Evolutionary conservation across 805 yeast species (phyloP).

Genomic region (Ogataea neopini): DNA sequence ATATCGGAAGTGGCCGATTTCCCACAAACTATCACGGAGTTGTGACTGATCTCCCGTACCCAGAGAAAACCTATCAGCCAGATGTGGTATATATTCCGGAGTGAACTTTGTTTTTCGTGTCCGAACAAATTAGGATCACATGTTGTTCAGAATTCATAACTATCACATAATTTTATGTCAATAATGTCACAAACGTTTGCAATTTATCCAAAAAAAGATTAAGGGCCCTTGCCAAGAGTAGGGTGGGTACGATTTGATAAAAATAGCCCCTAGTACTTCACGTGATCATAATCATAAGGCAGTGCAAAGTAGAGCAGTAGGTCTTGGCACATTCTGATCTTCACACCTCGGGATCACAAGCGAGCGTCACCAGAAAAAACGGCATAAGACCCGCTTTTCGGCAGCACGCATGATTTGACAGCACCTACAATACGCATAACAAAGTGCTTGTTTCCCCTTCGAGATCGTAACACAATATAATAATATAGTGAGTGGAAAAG

Average conservation of each 20-base stretch:
- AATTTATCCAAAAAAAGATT: neutral
- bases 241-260: too few relatives aligned
- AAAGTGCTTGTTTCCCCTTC: neutral
- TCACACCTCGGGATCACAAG: neutral
- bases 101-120: neutral
- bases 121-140: neutral
- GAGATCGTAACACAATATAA: too few relatives aligned
- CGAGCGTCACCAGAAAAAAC: neutral
- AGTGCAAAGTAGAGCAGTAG: neutral
- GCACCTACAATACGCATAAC: neutral
- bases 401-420: neutral
- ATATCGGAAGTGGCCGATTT: conserved; percentile 1
- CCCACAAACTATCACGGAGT: conserved; percentile 1
- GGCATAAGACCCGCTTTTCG: too few relatives aligned
- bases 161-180: neutral
- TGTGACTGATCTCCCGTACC: neutral
- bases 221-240: too few relatives aligned
- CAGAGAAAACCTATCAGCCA: conserved; percentile 4
- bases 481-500: too few relatives aligned
- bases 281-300: neutral
- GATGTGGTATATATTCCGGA: neutral
- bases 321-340: neutral
- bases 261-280: too few relatives aligned
- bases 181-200: neutral
- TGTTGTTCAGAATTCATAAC: neutral